These are phyloP conservation scores for Termitomyces eurrhizus DNA, from an alignment of 768 basidiomycete genomes.

Conservation along the genomic window DNA sequence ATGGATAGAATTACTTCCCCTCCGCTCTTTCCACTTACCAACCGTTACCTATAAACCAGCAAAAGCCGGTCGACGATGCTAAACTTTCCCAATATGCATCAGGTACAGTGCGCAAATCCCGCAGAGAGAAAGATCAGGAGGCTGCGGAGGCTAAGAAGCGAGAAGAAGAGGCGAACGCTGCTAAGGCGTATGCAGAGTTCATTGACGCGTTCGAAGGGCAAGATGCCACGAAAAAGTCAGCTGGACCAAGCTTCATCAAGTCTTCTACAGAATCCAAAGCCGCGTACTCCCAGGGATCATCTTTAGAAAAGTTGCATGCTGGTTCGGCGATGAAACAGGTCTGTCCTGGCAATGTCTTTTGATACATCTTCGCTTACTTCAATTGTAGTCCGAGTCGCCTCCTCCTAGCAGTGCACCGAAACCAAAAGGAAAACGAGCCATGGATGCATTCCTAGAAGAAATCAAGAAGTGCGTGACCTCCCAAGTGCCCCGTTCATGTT, in stretches of 20 bases:
- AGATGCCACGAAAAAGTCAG: slow-evolving; percentile 45
- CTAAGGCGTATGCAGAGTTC: slow-evolving; percentile 80
- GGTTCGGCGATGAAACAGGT: slow-evolving; percentile 13
- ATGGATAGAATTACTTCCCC: slow-evolving; percentile 69
- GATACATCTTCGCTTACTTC: not conserved
- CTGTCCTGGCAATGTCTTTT: not conserved
- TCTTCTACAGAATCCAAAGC: slow-evolving; percentile 50
- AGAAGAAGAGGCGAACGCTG: slow-evolving; percentile 79
- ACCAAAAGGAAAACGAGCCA: slow-evolving; percentile 91
- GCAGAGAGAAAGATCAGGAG: slow-evolving; percentile 89
- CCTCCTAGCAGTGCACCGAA: slow-evolving; percentile 47
- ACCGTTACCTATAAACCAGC: slow-evolving; percentile 55
- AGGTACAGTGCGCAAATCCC: slow-evolving; percentile 86
- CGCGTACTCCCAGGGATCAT: slow-evolving; percentile 39
- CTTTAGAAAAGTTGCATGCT: slow-evolving; percentile 19
- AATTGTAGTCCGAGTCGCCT: slow-evolving; percentile 54
- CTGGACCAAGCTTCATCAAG: slow-evolving; percentile 56
- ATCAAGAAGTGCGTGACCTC: slow-evolving; percentile 72
- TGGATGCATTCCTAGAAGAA: slow-evolving; percentile 95
- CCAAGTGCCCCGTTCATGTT: not conserved
- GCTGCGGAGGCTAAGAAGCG: slow-evolving; percentile 85
- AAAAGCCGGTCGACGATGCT: slow-evolving; percentile 80
- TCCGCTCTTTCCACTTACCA: slow-evolving; percentile 57
- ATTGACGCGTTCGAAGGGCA: slow-evolving; percentile 81
- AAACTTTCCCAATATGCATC: slow-evolving; percentile 84